Conservation (phyloP, 495 filamentous ascomycete genomes). For the Penicillium coffeae region DNA sequence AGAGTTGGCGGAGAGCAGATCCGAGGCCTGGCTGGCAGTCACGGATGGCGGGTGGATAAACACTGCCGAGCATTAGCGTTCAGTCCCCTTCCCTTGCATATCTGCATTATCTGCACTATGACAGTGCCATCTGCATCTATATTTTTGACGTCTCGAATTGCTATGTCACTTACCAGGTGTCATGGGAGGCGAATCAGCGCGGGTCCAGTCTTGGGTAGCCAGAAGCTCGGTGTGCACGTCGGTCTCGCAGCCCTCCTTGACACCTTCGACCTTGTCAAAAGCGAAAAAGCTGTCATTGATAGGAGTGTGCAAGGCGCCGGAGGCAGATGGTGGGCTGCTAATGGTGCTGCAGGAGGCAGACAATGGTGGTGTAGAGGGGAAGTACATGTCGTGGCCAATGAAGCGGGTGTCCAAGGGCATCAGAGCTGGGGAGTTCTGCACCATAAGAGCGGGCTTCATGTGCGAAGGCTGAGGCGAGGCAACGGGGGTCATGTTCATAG, state of each 20-base stretch:
- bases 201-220: conserved; percentile 71
- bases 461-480: conserved; percentile 73
- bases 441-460: conserved; percentile 70
- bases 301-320: conserved; percentile 75
- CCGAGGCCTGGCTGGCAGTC: conserved; percentile 59
- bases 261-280: conserved; percentile 68
- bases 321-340: conserved; percentile 79
- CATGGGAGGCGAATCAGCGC: conserved; percentile 76
- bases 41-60: conserved; percentile 75
- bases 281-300: conserved; percentile 74
- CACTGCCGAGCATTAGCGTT: conserved; percentile 49
- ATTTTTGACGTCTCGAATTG: conserved; percentile 13
- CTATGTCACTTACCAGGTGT: conserved; percentile 76
- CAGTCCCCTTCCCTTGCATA: conserved; percentile 17
- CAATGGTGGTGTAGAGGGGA: conserved; percentile 83
- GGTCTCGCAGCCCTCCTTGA: conserved; percentile 76
- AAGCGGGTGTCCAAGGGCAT: conserved; percentile 78
- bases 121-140: conserved; percentile 6
- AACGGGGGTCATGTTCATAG: conserved; percentile 65
- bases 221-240: conserved; percentile 73
- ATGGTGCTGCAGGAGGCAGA: conserved; percentile 79
- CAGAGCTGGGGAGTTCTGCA: conserved; percentile 67
- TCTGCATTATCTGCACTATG: neutral
- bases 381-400: conserved; percentile 62
- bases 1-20: conserved; percentile 65